Base-by-base conservation (phyloP, 2,329 filamentous ascomycete species). In the Talaromyces islandicus region DNA sequence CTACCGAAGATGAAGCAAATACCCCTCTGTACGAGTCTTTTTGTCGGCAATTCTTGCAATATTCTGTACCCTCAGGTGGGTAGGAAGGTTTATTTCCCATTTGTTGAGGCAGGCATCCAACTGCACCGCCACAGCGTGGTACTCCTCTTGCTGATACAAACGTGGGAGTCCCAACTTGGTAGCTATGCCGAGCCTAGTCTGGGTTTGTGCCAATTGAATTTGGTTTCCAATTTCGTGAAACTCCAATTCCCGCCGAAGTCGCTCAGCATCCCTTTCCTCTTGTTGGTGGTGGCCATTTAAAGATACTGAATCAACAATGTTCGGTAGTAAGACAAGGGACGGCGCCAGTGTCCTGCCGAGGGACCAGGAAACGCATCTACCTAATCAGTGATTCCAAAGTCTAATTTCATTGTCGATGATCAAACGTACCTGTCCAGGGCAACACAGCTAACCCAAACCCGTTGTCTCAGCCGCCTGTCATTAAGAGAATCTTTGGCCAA, bases 321-420 rank as follows among this genome's bases (percentile, higher is more conserved):
- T 48, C 21, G 59, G 57, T 27, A 60, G 52, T n/a, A 61, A 57
- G 14, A 61, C 57, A 10, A 64, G 51, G 1, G 59, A 58, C 9
- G 62, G 59, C 12, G 58, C 56, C 21, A 63, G 63, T 55, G 62
- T 61, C 55, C 59, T 62, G 27, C 64, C 61, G 11, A 65, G 62
- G 27, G 65, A 65, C 65, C 65, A 66, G 14, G 65, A 66, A 38
- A 65, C 63, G 11, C 65, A 66, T 51, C 65, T 66, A 57, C n/a
- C 14, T 7, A 12, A 29, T 57, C 48, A 60, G 21, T 21, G 17
- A 43, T 30, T n/a, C 10, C 4, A n/a, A 21, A 4, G 21, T 19
- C n/a, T 10, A 21, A 43, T 29, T 29, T n/a, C 7, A 19, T 27
- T n/a, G 17, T 14, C 3, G 19, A 10, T 21, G 35, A 5, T 46